phyloP scores from a whole-genome alignment of 768 basidiomycete genomes.

The Lentinus tigrinus region DNA sequence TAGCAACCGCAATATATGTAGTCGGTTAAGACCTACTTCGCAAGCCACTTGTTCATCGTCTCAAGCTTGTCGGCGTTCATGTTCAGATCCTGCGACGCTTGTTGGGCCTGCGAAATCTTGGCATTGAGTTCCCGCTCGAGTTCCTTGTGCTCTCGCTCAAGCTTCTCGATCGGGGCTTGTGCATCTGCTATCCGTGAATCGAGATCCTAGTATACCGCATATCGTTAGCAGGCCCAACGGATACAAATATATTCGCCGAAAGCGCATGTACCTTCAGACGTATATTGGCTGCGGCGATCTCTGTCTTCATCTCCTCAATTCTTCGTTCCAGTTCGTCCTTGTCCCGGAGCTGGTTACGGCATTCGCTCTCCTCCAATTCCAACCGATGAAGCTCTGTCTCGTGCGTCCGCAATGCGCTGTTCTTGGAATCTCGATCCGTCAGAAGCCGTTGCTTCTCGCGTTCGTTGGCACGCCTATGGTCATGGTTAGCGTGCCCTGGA shows the following conservation, averaged over 20 bases:
- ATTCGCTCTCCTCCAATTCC: slow-evolving; percentile 58
- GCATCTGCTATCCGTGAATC: slow-evolving; percentile 60
- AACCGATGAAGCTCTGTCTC: slow-evolving; percentile 64
- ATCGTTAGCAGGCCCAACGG: background rate
- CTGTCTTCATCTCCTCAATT: slow-evolving; percentile 57
- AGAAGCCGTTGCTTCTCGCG: slow-evolving; percentile 57
- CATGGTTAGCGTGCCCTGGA: background rate
- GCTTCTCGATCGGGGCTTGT: slow-evolving; percentile 60
- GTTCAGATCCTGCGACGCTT: slow-evolving; percentile 61
- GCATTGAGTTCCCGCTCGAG: slow-evolving; percentile 48
- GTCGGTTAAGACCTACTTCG: slow-evolving; percentile 49
- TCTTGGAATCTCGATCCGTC: slow-evolving; percentile 63
- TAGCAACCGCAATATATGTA: background rate
- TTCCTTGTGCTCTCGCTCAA: slow-evolving; percentile 55
- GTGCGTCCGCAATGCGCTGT: slow-evolving; percentile 46
- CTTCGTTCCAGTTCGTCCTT: slow-evolving; percentile 54
- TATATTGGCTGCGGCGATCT: slow-evolving; percentile 43
- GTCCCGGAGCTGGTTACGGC: slow-evolving; percentile 58
- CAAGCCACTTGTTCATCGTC: slow-evolving; percentile 58
- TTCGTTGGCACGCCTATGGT: slow-evolving; percentile 59
- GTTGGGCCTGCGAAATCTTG: slow-evolving; percentile 53
- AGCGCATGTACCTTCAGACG: slow-evolving; percentile 52
- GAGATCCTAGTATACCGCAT: slow-evolving; percentile 46
- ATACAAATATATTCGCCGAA: background rate
- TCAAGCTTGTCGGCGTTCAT: slow-evolving; percentile 61